Percentiles rank a stretch among this genome's conserved stretches.
Conservation (phyloP, 257 asterid genomes). For the Ocimum tenuiflorum region DNA sequence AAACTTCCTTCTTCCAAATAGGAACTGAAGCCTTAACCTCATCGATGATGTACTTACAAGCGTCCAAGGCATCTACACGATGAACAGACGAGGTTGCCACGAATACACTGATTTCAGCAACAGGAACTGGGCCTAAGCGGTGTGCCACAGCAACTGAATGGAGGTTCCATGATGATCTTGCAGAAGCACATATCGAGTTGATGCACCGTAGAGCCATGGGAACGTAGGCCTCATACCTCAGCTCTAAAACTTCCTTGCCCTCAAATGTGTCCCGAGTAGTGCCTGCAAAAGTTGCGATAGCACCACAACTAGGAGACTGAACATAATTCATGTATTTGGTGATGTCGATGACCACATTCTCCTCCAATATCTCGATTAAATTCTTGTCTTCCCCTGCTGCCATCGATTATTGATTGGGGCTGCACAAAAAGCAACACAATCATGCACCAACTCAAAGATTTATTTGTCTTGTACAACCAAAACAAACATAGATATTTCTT, state of each 20-base stretch:
- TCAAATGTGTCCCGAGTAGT: conserved; percentile 83
- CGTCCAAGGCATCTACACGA: conserved; percentile 75
- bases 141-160: conserved; percentile 68
- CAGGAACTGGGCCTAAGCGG: conserved; percentile 72
- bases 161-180: conserved; percentile 69
- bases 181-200: conserved; percentile 70
- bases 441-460: neutral
- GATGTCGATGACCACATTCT: conserved; percentile 49
- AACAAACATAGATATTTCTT: too few relatives aligned
- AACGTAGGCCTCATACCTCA: conserved; percentile 79
- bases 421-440: neutral
- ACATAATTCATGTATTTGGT: conserved; percentile 58
- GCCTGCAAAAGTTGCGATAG: conserved; percentile 87
- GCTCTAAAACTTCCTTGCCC: conserved; percentile 69
- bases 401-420: conserved; percentile 23
- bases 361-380: conserved; percentile 69
- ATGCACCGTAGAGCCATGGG: conserved; percentile 88
- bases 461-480: too few relatives aligned
- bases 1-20: conserved; percentile 96
- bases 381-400: conserved; percentile 58
- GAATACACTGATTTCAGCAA: conserved; percentile 83
- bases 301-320: conserved; percentile 77
- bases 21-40: conserved; percentile 94
- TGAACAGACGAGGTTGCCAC: conserved; percentile 76
- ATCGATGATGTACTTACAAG: conserved; percentile 76